These are phyloP conservation scores for Colletotrichum neosansevieriae DNA, from an alignment of 2,329 filamentous ascomycete genomes.

Conservation along the genomic window DNA sequence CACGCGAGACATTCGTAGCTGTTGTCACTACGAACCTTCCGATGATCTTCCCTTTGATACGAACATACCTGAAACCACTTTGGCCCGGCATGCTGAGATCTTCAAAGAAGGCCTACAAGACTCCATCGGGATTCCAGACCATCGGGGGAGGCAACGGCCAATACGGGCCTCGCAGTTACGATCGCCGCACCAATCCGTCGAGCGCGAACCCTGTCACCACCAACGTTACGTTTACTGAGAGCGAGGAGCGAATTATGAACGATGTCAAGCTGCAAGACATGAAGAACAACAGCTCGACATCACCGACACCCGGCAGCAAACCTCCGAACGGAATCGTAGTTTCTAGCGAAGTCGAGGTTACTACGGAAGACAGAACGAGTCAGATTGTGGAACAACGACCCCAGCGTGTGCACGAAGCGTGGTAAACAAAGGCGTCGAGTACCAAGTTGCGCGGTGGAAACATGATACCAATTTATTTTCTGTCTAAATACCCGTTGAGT, in stretches of 20 bases:
- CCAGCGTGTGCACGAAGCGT: constrained; percentile 16
- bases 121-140: constrained; percentile 36
- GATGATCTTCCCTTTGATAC: constrained; percentile 60
- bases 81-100: constrained; percentile 48
- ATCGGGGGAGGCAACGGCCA: constrained; percentile 40
- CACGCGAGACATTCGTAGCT: constrained; percentile 59
- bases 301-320: constrained; percentile 34
- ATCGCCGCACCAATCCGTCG: constrained; percentile 45
- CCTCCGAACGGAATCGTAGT: constrained; percentile 52
- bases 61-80: constrained; percentile 52
- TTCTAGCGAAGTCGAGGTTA: constrained; percentile 55
- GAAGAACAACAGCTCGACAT: constrained; percentile 41
- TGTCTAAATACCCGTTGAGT: accelerated
- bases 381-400: constrained; percentile 8
- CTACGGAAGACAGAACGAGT: constrained; percentile 42
- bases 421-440: not conserved
- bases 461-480: not conserved
- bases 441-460: not conserved
- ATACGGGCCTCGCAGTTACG: constrained; percentile 43
- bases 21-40: constrained; percentile 58
- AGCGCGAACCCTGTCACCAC: constrained; percentile 50
- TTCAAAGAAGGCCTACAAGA: constrained; percentile 42
- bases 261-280: constrained; percentile 56
- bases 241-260: constrained; percentile 56
- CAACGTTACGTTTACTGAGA: constrained; percentile 53